Conservation (phyloP, 129 eudicot genomes). For the Pseudognaphalium luteoalbum region DNA sequence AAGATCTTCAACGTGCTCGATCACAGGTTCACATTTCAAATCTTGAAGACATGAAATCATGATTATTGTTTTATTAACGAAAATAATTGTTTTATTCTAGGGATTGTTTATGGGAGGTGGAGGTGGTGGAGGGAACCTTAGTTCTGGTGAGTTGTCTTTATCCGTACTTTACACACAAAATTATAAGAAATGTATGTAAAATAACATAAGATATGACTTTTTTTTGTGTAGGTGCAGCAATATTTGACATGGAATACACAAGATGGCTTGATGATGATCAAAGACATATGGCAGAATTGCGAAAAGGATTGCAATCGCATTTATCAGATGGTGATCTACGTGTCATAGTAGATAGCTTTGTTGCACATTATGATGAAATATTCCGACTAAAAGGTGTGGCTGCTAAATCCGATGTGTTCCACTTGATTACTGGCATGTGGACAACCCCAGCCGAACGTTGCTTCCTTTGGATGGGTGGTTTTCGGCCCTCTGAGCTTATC, state of each 20-base stretch:
- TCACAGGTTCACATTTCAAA: constrained; percentile 57
- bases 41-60: background rate
- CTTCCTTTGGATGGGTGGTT: constrained; percentile 83
- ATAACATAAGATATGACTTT: background rate
- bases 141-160: constrained; percentile 58
- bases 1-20: constrained; percentile 81
- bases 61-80: constrained; percentile 1
- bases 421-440: constrained; percentile 92
- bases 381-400: constrained; percentile 73
- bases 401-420: constrained; percentile 87
- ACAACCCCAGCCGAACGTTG: constrained; percentile 88
- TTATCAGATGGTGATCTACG: constrained; percentile 73
- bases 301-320: constrained; percentile 81
- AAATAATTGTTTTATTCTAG: constrained; percentile 36
- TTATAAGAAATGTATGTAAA: background rate
- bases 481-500: constrained; percentile 70
- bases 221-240: constrained; percentile 71
- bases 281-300: constrained; percentile 74
- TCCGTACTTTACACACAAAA: background rate
- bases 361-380: constrained; percentile 85
- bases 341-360: constrained; percentile 67
- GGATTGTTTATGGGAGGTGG: constrained; percentile 79
- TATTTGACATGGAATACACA: constrained; percentile 91
- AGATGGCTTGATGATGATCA: constrained; percentile 95
- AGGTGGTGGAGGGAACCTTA: constrained; percentile 64